Conservation (phyloP, 2,329 filamentous ascomycete species). For the Aspergillus sp. region DNA sequence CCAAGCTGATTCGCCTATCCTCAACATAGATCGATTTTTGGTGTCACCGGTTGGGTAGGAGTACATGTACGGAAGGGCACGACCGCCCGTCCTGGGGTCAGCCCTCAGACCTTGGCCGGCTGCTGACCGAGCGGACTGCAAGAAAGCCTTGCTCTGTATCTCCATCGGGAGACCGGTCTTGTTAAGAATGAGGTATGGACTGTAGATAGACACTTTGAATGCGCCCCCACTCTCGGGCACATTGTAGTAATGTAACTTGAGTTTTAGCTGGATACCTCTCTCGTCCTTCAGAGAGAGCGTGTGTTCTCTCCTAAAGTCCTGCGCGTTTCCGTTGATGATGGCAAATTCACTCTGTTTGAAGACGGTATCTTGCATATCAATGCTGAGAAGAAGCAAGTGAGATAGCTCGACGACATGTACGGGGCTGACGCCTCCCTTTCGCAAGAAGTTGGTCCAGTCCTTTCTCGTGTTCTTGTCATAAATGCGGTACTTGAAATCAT, state of each 20-base stretch:
- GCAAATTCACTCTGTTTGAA: conserved; percentile 96
- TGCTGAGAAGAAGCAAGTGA: conserved; percentile 84
- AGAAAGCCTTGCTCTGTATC: conserved; percentile 83
- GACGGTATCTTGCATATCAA: conserved; percentile 94
- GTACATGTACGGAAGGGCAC: conserved; percentile 92
- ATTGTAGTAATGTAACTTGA: conserved; percentile 86
- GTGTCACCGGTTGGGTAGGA: conserved; percentile 86
- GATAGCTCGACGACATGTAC: conserved; percentile 97
- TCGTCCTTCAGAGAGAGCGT: conserved; percentile 80
- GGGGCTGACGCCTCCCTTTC: conserved; percentile 94
- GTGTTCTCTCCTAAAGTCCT: conserved; percentile 84
- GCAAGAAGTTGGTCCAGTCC: conserved; percentile 97
- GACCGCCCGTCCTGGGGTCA: conserved; percentile 52
- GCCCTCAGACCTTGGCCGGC: conserved; percentile 73
- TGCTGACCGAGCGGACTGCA: conserved; percentile 77
- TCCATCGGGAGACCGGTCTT: conserved; percentile 88
- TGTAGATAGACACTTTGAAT: conserved; percentile 93
- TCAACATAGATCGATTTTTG: conserved; percentile 84
- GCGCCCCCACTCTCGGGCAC: conserved; percentile 91
- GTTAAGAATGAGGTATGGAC: conserved; percentile 91
- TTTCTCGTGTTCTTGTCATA: conserved; percentile 99
- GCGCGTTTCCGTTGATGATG: conserved; percentile 87
- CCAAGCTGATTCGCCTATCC: conserved; percentile 88
- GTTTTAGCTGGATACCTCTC: conserved; percentile 72
- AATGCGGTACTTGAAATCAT: conserved; percentile 98